Conservation (phyloP, 2,329 filamentous ascomycete genomes). For the Neofusicoccum ribis region DNA sequence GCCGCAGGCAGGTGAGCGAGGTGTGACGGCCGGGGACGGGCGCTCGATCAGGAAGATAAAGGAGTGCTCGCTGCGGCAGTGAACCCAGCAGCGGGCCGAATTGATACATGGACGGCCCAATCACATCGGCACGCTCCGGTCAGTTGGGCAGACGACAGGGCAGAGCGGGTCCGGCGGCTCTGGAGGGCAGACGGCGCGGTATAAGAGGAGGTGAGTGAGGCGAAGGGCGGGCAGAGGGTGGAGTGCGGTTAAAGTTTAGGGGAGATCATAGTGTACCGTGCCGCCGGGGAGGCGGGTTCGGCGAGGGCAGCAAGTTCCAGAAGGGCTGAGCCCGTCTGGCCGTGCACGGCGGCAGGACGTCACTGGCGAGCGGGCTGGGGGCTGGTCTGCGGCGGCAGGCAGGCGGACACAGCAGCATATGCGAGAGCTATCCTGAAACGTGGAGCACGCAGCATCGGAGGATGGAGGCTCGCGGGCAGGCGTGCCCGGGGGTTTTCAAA, state of each 20-base stretch:
- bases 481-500: not conserved
- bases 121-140: not conserved
- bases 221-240: not conserved
- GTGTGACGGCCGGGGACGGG: no score
- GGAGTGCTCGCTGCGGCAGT: not conserved
- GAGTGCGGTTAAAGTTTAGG: constrained; percentile 18
- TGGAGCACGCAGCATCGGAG: not conserved
- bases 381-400: not conserved
- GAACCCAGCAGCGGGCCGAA: constrained; percentile 1
- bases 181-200: not conserved
- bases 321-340: not conserved
- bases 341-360: constrained; percentile 6
- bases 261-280: constrained; percentile 13
- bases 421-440: not conserved
- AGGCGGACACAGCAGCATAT: not conserved
- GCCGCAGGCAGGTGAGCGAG: not conserved
- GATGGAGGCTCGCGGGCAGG: not conserved
- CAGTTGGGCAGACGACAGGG: not conserved
- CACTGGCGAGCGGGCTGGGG: not conserved
- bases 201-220: not conserved
- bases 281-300: not conserved
- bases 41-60: not conserved
- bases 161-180: not conserved
- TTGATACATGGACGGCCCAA: not conserved
- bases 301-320: not conserved